phyloP scores from a whole-genome alignment of 305 asterid genomes.

The Caryopteris hybrid region DNA sequence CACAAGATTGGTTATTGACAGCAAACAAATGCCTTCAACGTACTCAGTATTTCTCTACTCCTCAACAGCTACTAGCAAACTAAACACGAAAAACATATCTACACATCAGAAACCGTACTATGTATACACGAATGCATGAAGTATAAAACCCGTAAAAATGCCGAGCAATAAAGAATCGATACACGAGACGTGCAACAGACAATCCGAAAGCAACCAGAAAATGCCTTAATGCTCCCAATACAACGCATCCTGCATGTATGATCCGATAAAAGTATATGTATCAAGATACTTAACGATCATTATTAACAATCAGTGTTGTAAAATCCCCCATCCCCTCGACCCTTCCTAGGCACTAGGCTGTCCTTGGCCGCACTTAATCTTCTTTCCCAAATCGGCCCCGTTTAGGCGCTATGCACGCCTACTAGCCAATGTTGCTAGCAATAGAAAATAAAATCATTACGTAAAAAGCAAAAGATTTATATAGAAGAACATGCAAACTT shows the following conservation, averaged over 20 bases:
- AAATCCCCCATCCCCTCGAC: no score
- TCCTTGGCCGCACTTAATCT: background rate
- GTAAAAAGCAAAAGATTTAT: background rate
- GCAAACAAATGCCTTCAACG: background rate
- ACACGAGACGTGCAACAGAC: slow-evolving; percentile 1
- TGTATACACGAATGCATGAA: background rate
- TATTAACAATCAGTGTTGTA: background rate
- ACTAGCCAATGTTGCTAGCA: background rate
- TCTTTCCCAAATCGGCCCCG: background rate
- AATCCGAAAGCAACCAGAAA: background rate
- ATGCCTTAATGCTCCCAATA: slow-evolving; percentile 31
- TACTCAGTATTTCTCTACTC: slow-evolving; percentile 7
- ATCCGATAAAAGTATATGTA: background rate
- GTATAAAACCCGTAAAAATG: slow-evolving; percentile 5
- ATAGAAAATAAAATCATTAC: background rate
- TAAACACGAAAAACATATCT: background rate
- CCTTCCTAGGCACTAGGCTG: background rate
- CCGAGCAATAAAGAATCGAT: slow-evolving; percentile 17
- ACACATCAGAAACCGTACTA: background rate
- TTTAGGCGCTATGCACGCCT: background rate
- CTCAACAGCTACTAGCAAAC: slow-evolving; percentile 10
- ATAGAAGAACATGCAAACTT: background rate
- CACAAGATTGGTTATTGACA: background rate
- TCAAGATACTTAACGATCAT: background rate
- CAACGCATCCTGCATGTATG: slow-evolving; percentile 36